Percentiles rank a stretch among this genome's conserved stretches.
phyloP scores from a whole-genome alignment of 2,329 filamentous ascomycete species.

The Phyllosticta citrichinensis region DNA sequence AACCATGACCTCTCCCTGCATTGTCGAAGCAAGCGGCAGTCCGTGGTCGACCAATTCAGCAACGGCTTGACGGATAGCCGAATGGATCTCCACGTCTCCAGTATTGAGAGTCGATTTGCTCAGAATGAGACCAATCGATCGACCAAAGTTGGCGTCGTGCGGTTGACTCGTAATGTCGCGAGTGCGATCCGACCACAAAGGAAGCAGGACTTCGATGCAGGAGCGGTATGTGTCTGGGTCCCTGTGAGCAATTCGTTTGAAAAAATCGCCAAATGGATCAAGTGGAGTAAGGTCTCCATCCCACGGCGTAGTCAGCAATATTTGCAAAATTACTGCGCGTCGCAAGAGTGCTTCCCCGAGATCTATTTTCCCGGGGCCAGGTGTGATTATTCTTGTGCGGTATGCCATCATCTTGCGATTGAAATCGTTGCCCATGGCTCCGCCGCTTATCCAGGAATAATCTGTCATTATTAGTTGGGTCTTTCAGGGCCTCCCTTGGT shows the following conservation, averaged over 20 bases:
- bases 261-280: too few species aligned
- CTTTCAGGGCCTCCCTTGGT: background rate
- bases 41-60: slow-evolving; percentile 3
- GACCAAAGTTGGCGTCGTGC: background rate
- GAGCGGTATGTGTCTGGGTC: background rate
- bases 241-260: too few species aligned
- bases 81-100: slow-evolving; percentile 1
- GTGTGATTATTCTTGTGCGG: too few species aligned
- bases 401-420: too few species aligned
- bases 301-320: too few species aligned
- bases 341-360: too few species aligned
- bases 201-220: background rate
- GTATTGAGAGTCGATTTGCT: background rate
- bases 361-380: too few species aligned
- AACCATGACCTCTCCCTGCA: background rate
- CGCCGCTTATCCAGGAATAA: background rate
- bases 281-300: too few species aligned
- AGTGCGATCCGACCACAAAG: background rate
- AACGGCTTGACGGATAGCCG: slow-evolving; percentile 1
- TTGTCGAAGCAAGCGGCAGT: background rate
- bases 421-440: too few species aligned
- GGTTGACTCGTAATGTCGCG: background rate
- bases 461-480: background rate
- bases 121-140: background rate
- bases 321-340: too few species aligned